Base-by-base conservation (phyloP, 805 yeast genomes). In the Starmerella davenportii region DNA sequence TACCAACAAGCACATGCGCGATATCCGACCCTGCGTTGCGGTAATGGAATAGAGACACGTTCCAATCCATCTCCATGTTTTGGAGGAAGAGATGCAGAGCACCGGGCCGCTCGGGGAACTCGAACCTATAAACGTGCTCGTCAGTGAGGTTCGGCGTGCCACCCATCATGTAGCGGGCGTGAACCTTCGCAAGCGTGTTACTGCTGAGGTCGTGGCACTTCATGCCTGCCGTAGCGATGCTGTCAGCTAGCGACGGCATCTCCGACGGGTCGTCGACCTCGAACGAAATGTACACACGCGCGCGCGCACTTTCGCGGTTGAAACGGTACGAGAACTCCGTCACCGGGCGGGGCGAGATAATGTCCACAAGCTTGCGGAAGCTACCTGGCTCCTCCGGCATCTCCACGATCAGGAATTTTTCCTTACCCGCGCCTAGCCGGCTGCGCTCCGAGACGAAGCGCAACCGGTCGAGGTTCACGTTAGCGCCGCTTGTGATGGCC, bases 381-480 rank as follows among this genome's bases (percentile, higher is more conserved):
- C 92, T 79, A 21, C 96, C 98, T 16, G 95, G 94, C 34, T 65
- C 61, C 57, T 90, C 98, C 19, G 96, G 95, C 46, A 90, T 82
- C 33, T 82, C 76, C 15, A 85, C 82, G 35, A 79, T 72, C 66
- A 90, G 66, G 52, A 92, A 87, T 5, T 82, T 93, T 63, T 90
- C 99, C 50, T 77, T 80, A 40, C 96, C 98, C 57, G 87, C 96
- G 61, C 98, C 99, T n/a, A 90, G 68, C 37, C 81, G 92, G 13
- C 98, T 95, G 60, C 99, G 76, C 60, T 90, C 99, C 42, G 93
- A 73, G 17, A 90, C 95, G 58, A 90, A 90, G 56, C 99, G 70
- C 51, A 90, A 66, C 51, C 99, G 70, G 59, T 87, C 98, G 55
- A 90, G 90, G 63, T 92, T 87, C 93, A 90, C 85, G 60, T 90